These are phyloP conservation scores for Plasmopara viticola DNA, from an alignment of 352 stramenopile species.

Conservation along the genomic window DNA sequence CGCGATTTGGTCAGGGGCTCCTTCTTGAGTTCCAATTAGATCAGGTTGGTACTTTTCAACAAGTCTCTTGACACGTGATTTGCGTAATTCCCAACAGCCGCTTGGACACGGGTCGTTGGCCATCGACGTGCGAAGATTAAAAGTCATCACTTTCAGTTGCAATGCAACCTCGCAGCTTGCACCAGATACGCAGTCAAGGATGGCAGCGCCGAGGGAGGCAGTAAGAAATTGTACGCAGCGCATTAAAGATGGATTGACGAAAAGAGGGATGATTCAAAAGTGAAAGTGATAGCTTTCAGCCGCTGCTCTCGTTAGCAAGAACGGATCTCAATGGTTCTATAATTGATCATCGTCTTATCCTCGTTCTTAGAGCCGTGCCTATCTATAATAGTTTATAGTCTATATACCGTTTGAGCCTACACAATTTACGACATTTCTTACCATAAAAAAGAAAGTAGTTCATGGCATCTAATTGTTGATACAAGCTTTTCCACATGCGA, in stretches of 20 bases:
- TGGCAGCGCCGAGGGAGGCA: not conserved
- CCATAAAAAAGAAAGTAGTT: no score
- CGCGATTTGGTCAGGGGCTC: slow-evolving; percentile 43
- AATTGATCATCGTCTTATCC: no score
- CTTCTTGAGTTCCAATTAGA: slow-evolving; percentile 63
- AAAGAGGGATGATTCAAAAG: not conserved
- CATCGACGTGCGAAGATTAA: slow-evolving; percentile 63
- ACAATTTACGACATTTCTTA: no score
- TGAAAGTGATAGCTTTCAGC: not conserved
- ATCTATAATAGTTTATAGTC: no score
- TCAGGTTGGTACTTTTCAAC: slow-evolving; percentile 44
- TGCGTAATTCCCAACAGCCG: slow-evolving; percentile 60
- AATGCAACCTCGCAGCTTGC: slow-evolving; percentile 5
- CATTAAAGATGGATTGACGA: slow-evolving; percentile 6
- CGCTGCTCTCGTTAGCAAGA: no score
- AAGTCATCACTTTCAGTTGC: slow-evolving; percentile 56
- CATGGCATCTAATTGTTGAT: no score
- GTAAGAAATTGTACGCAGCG: slow-evolving; percentile 3
- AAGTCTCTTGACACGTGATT: slow-evolving; percentile 32
- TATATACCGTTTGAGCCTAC: no score
- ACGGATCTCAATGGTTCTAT: no score
- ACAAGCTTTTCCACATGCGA: no score
- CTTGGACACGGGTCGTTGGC: slow-evolving; percentile 52
- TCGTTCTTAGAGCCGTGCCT: no score
- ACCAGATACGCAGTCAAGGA: not conserved